These are phyloP conservation scores for Phoma sp. DNA, from an alignment of 2,329 filamentous ascomycete genomes.

Conservation along the genomic window DNA sequence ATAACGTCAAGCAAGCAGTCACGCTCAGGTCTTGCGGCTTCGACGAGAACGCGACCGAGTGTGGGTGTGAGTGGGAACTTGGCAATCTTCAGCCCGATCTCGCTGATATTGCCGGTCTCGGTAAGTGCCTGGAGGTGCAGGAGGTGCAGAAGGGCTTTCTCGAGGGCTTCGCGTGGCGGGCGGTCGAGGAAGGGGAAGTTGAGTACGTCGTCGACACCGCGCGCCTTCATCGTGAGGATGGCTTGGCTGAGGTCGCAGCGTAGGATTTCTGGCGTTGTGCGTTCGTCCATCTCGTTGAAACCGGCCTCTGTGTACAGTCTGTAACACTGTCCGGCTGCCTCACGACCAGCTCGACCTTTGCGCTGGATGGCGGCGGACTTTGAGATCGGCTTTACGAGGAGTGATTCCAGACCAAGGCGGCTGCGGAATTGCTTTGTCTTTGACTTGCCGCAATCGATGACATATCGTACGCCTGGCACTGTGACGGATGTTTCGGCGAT, in stretches of 20 bases:
- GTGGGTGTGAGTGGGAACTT: constrained; percentile 82
- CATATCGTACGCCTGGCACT: constrained; percentile 87
- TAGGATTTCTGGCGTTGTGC: constrained; percentile 86
- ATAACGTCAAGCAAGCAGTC: constrained; percentile 82
- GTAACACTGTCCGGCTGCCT: constrained; percentile 88
- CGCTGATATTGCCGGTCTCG: constrained; percentile 74
- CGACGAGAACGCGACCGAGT: constrained; percentile 81
- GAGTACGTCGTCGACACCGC: constrained; percentile 81
- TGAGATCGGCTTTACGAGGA: constrained; percentile 88
- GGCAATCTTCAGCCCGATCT: constrained; percentile 76
- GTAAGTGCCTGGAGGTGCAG: constrained; percentile 78
- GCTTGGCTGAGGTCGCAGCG: constrained; percentile 87
- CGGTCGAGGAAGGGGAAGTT: constrained; percentile 84
- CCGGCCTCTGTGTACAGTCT: constrained; percentile 83
- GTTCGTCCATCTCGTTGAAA: constrained; percentile 72
- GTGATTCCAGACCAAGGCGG: constrained; percentile 83
- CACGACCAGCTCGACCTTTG: constrained; percentile 89
- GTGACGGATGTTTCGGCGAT: constrained; percentile 99
- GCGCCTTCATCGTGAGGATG: constrained; percentile 90
- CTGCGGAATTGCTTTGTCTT: constrained; percentile 93
- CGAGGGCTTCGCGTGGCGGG: constrained; percentile 76
- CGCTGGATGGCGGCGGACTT: constrained; percentile 92
- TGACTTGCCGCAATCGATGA: constrained; percentile 90
- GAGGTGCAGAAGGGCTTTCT: constrained; percentile 81
- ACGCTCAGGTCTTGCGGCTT: constrained; percentile 71